Base-by-base conservation (phyloP, 1,284 basidiomycete genomes). In the Lentinula novae-zelandiae region DNA sequence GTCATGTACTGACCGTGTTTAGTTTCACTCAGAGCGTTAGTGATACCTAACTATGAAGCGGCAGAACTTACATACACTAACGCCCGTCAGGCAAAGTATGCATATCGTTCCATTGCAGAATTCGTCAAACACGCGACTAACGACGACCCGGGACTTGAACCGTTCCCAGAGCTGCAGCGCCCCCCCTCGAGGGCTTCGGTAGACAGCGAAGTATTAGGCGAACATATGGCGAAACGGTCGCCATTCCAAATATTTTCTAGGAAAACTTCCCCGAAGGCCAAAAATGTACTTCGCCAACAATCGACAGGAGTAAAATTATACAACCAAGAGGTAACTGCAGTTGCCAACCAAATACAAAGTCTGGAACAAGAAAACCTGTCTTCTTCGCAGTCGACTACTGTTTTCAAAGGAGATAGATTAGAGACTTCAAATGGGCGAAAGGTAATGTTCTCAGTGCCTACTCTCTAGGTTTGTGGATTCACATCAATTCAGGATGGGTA, bases 1-100 rank as follows among this genome's bases (percentile, higher is more conserved):
- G 83, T 61, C 85, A 87, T 70, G 85, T 87, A 54, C 73, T 89
- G 61, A 89, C 89, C 0, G 83, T 90, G 4, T 90, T 90, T 71
- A 87, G 78, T 15, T 90, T 91, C 76, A 86, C 83, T 0, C 74
- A 80, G 13, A 81, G 82, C 63, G 85, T 83, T 64, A 46, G 80
- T 72, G 9, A 15, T 42, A 42, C 31, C 15, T 20, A 52, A 27
- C 3, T 27, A 27, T 27, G 3, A 3, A 3, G 27, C 27, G 27
- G 27, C 27, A 27, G 27, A 27, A 27, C 27, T 27, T 27, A 27
- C 27, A 27, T 27, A 27, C 3, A 27, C 27, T 27, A 27, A 27
- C 27, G 27, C 27, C 27, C 27, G 36, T 48, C 44, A 85, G 82
- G 83, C 82, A 0, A 81, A 81, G 64, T 83, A 81, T 64, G 84